Evolutionary conservation across 192 early-diverging fungal genomes (phyloP), one percentile per base, ranked within the genome.

Genomic region (Backusella sp.): DNA sequence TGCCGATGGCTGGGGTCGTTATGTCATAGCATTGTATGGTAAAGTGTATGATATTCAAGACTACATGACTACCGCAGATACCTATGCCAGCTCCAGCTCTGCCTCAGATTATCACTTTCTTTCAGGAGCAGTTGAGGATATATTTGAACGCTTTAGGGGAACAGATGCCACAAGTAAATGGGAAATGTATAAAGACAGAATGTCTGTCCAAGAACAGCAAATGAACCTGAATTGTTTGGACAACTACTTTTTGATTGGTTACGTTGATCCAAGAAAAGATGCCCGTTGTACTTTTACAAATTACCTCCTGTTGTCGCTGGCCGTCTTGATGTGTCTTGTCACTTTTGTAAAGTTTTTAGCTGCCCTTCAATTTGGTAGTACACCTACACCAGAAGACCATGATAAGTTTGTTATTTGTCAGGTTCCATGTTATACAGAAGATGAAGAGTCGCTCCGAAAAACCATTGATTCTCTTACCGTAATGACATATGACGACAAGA

Each of bases 331-430:
- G 90, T 91, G 92, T 66, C 77, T 80, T 8, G 86, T 92, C 8
- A 96, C 98, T 26, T 62, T 85, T 28, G 84, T 93, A 71, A 93
- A 94, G 84, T 95, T 95, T 79, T 84, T 94, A 75, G 89, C 93
- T 5, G 92, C 93, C 21, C 80, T 94, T 74, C 93, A 94, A 74
- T 92, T 97, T 42, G 88, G 91, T 19, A 82, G 88, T 66, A 83
- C 84, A 41, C 91, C 91, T 81, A 88, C 85, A 14, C 91, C 93
- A 14, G 96, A 97, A 77, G 93, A 96, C 79, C 93, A 94, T 74
- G 95, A 99, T 88, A 96, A 96, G 87, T 97, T 98, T 90, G 94
- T 98, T 39, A 97, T 99, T 75, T 93, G 92, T 75, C 93, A 96
- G 79, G 95, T 99, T 26, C 96, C 97, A 41, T 98, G 96, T 82